Evolutionary conservation across 2,329 filamentous ascomycete genomes (phyloP).

Genomic region (Aspergillus tamarii): DNA sequence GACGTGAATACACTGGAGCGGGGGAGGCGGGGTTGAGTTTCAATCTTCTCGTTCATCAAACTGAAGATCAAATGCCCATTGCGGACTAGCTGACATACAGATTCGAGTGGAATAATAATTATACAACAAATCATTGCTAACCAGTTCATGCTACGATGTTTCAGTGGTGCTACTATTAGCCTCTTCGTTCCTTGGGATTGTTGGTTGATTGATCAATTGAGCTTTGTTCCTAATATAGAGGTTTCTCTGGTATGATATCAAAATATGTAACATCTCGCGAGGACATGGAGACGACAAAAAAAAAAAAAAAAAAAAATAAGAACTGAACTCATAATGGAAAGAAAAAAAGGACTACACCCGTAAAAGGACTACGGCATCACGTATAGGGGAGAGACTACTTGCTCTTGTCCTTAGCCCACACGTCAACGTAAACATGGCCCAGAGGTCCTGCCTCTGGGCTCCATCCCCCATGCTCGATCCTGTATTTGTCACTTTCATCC

Average conservation of each 20-base stretch:
- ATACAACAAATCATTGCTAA: too few relatives aligned
- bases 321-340: not conserved
- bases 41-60: too few relatives aligned
- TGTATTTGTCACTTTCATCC: constrained; percentile 30
- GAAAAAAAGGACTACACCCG: not conserved
- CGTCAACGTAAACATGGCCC: constrained; percentile 36
- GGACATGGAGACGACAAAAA: not conserved
- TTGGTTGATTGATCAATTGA: not conserved
- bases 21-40: too few relatives aligned
- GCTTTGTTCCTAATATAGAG: not conserved
- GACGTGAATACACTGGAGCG: too few relatives aligned
- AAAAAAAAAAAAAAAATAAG: not conserved
- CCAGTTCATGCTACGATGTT: not conserved
- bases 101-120: too few relatives aligned
- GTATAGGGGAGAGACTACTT: constrained; percentile 20
- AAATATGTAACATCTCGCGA: not conserved
- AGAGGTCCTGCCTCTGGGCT: constrained; percentile 33
- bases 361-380: not conserved
- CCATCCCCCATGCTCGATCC: constrained; percentile 34
- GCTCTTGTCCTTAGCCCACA: constrained; percentile 24
- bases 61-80: too few relatives aligned
- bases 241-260: not conserved
- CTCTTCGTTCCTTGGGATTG: not conserved
- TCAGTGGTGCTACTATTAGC: not conserved
- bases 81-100: too few relatives aligned